Conservation (phyloP, 2,329 filamentous ascomycete genomes). For the Golovinomyces cichoracearum region DNA sequence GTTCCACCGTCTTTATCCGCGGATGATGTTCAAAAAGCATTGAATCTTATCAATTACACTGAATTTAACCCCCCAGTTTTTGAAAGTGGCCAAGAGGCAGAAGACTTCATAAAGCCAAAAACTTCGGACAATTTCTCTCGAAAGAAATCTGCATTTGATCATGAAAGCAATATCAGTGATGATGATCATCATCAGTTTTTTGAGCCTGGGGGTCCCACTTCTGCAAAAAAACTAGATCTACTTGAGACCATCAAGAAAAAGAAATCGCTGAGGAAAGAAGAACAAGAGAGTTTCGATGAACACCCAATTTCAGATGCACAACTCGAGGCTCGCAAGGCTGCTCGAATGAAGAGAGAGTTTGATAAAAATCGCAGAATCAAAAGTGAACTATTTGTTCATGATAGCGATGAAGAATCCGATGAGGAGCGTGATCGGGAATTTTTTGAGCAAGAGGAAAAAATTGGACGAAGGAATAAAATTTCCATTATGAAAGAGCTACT, state of each 20-base stretch:
- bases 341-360: conserved; percentile 39
- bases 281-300: conserved; percentile 20
- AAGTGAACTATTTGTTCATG: conserved; percentile 54
- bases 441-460: conserved; percentile 47
- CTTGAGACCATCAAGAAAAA: conserved; percentile 35
- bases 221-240: conserved; percentile 29
- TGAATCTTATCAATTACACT: conserved; percentile 50
- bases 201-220: conserved; percentile 26
- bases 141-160: conserved; percentile 38
- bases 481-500: conserved; percentile 13
- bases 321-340: conserved; percentile 31
- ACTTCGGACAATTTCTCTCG: conserved; percentile 20
- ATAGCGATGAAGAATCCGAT: conserved; percentile 75
- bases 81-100: conserved; percentile 41
- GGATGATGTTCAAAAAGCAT: conserved; percentile 36
- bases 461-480: conserved; percentile 25
- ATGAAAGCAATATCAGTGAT: conserved; percentile 29
- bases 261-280: conserved; percentile 12
- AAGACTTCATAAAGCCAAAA: conserved; percentile 56
- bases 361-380: conserved; percentile 62
- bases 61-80: conserved; percentile 57
- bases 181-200: conserved; percentile 36
- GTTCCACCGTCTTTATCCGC: conserved; percentile 41
- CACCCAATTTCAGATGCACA: conserved; percentile 31
- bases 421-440: conserved; percentile 47